Conservation (phyloP, 2,329 filamentous ascomycete species). For the Botrytis squamosa region DNA sequence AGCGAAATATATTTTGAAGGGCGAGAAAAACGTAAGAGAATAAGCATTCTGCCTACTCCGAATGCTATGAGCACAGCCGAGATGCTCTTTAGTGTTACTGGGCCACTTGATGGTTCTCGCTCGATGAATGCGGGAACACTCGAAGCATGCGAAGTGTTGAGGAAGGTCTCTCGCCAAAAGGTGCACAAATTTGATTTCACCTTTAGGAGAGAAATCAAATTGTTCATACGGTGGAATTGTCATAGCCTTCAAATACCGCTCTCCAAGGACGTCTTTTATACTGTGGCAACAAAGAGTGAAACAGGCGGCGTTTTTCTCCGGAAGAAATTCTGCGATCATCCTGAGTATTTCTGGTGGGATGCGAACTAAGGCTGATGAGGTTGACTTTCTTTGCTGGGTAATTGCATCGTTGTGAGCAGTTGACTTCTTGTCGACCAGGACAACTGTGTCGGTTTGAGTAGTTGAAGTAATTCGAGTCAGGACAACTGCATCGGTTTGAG, state of each 20-base stretch:
- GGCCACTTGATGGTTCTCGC: not conserved
- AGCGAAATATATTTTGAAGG: not conserved
- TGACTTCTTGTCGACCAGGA: not conserved
- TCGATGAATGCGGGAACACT: not conserved
- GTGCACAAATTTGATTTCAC: not conserved
- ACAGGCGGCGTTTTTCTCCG: not conserved
- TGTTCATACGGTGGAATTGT: not conserved
- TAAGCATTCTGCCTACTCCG: not conserved
- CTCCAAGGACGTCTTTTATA: not conserved
- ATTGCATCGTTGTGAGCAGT: not conserved
- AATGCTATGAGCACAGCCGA: not conserved
- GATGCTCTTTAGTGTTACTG: not conserved
- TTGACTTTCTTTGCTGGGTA: not conserved
- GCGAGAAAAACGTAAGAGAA: not conserved
- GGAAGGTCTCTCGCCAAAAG: conserved; percentile 19
- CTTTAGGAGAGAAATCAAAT: not conserved
- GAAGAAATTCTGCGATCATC: conserved; percentile 19
- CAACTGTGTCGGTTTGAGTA: too few relatives aligned
- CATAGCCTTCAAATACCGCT: not conserved
- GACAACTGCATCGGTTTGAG: too few relatives aligned
- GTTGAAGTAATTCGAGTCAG: too few relatives aligned
- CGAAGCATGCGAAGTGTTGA: conserved; percentile 12
- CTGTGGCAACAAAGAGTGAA: conserved; percentile 1
- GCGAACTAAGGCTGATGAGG: not conserved
- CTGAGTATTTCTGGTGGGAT: conserved; percentile 20